A percentile compares a stretch with the other conserved stretches of the same genome.
Evolutionary conservation across 495 filamentous ascomycete species (phyloP).

Genomic region (Apodospora peruviana): DNA sequence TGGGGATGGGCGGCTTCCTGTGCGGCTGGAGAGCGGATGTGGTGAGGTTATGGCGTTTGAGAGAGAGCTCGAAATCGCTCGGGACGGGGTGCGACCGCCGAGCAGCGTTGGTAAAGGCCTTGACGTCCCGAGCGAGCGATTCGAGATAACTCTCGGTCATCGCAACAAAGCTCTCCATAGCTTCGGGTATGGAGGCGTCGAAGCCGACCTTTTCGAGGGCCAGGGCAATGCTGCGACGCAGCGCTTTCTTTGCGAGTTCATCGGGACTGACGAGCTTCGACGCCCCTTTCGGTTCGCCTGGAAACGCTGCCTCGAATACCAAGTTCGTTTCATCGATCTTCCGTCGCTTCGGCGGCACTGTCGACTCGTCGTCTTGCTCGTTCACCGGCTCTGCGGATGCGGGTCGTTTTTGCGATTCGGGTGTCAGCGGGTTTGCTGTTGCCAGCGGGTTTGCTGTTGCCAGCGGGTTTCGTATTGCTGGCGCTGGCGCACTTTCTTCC

Average conservation of each 20-base stretch:
- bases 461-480: constrained; percentile 9
- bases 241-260: constrained; percentile 27
- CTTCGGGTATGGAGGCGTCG: constrained; percentile 30
- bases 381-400: no score
- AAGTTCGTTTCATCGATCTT: constrained; percentile 5
- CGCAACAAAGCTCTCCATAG: constrained; percentile 37
- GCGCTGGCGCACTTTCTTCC: not conserved
- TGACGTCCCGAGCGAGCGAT: constrained; percentile 25
- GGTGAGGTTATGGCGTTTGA: constrained; percentile 31
- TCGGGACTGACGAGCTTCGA: constrained; percentile 15
- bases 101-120: constrained; percentile 26
- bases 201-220: constrained; percentile 38
- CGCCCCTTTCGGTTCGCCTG: constrained; percentile 1
- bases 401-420: constrained; percentile 23
- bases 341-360: constrained; percentile 27
- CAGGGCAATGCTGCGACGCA: constrained; percentile 35
- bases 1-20: constrained; percentile 32
- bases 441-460: constrained; percentile 1
- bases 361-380: constrained; percentile 11
- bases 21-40: constrained; percentile 32
- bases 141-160: constrained; percentile 33
- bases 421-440: constrained; percentile 13
- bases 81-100: constrained; percentile 33
- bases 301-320: not conserved
- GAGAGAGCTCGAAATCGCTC: constrained; percentile 32